Evolutionary conservation across 2,329 filamentous ascomycete genomes (phyloP).

Genomic region (Magnaporthales sp.): DNA sequence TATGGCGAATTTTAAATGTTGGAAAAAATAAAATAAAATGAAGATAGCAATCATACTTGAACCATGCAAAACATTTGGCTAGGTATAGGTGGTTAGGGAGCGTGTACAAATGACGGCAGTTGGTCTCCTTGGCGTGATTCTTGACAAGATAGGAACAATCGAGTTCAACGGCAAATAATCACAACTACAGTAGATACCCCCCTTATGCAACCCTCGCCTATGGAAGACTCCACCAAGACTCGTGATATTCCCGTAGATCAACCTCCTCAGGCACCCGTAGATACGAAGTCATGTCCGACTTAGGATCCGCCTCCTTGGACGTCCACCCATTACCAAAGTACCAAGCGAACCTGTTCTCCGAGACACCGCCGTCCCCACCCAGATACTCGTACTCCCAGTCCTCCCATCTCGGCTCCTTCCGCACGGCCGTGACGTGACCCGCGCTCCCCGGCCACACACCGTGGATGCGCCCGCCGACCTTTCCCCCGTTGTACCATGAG

Average conservation of each 20-base stretch:
- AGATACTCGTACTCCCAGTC: constrained; percentile 11
- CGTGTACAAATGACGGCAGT: background rate
- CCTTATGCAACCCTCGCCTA: background rate
- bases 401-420: constrained; percentile 7
- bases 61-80: background rate
- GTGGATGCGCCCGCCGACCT: constrained; percentile 3
- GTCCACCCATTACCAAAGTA: background rate
- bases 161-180: background rate
- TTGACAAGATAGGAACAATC: background rate
- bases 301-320: background rate
- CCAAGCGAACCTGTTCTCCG: background rate
- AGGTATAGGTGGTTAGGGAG: too few species aligned
- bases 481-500: constrained; percentile 12
- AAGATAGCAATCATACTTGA: background rate
- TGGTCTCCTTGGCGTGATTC: background rate
- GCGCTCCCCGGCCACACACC: constrained; percentile 12
- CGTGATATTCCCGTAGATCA: background rate
- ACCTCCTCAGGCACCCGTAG: background rate
- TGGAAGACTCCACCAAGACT: background rate
- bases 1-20: background rate
- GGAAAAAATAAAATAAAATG: background rate
- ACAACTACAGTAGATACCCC: too few species aligned
- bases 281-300: background rate
- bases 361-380: background rate
- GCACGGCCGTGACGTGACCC: constrained; percentile 7